Conservation (phyloP, 768 basidiomycete genomes). For the Rhizopogon vesiculosus region DNA sequence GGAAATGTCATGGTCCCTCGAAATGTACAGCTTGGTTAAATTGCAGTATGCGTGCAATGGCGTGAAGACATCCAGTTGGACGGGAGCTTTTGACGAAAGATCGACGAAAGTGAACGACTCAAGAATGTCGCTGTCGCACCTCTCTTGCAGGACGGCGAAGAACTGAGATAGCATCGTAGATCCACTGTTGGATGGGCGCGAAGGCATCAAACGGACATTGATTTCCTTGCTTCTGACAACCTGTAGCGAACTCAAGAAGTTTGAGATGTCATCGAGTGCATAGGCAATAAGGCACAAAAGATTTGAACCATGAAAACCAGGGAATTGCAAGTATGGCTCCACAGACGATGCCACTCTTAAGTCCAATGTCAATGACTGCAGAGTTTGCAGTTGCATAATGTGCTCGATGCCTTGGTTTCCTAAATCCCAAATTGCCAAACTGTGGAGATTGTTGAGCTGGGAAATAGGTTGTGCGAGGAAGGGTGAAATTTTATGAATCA, state of each 20-base stretch:
- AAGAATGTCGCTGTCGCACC: background rate
- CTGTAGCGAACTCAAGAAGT: background rate
- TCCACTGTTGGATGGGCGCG: no score
- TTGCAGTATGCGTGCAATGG: background rate
- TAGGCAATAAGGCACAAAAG: background rate
- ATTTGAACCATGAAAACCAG: background rate
- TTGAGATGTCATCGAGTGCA: no score
- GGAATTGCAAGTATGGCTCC: no score
- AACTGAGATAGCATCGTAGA: background rate
- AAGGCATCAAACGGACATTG: no score
- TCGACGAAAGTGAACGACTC: background rate
- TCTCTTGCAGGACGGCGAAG: background rate
- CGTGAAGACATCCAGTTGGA: background rate
- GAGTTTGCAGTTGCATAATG: background rate
- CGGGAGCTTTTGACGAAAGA: no score
- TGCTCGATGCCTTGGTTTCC: background rate
- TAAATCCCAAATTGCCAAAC: background rate
- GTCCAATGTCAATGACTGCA: background rate
- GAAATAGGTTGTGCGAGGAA: background rate
- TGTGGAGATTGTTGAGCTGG: background rate
- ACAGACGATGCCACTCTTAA: background rate
- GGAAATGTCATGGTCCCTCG: conserved; percentile 6
- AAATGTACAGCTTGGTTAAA: background rate
- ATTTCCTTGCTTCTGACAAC: background rate
- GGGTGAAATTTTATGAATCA: background rate